Base-by-base conservation (phyloP, 345 rosid species). In the Syzygium aromaticum region DNA sequence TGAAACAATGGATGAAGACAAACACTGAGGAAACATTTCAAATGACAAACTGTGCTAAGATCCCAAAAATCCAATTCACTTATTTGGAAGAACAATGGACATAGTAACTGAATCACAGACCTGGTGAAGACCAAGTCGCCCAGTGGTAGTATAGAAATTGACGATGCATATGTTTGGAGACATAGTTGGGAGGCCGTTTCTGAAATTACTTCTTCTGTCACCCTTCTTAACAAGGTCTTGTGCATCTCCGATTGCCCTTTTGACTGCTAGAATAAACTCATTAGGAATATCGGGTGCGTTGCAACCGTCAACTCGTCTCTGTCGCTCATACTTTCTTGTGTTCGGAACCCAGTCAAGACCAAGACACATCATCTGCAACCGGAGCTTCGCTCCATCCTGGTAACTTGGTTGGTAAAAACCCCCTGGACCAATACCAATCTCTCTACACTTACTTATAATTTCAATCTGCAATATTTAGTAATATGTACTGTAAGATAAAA, bases 101-200 rank as follows among this genome's bases (percentile, higher is more conserved):
- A 43, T 12, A 11, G 77, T 38, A 25, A 40, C 2, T 38, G 38
- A 30, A 84, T 28, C 52, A 52, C 86, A 56, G 53, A 94, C 95
- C 96, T 94, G 93, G 91, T 94, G 95, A 80, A 95, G 95, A 52
- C 98, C 97, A 8, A 94, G 95, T 86, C 90, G 90, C 53, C 97
- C 95, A 38, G 56, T 86, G 52, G 56, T 77, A 53, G 90, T 84
- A 88, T 95, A 94, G 86, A 94, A 95, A 88, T 94, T 94, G 2
- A 90, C 89, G 5, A 95, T 92, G 90, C 98, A 92, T 52, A 93
- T 89, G 88, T 94, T 88, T 23, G 96, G 95, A 78, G 92, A 88
- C 92, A 95, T 91, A 52, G 87, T n/a, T 25, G 98, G 98, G 63
- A 95, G 92, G 80, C 78, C 43, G 17, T 89, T 85, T 89, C 91